A percentile compares a stretch with the other conserved stretches of the same genome.
phyloP scores from a whole-genome alignment of 805 yeast species.

The Myxozyma melibiosi region DNA sequence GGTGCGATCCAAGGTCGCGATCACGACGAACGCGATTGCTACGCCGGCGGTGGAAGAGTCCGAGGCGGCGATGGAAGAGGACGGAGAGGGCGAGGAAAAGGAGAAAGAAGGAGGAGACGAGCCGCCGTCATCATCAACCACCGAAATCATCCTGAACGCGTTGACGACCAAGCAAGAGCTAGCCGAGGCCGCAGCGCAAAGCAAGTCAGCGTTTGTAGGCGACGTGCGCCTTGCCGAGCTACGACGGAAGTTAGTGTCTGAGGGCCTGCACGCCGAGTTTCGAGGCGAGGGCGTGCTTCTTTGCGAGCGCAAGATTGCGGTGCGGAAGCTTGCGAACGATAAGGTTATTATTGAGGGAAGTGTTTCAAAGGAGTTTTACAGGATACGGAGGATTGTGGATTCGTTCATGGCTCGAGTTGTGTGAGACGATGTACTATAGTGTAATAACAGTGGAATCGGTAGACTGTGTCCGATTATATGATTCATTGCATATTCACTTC shows the following conservation, averaged over 20 bases:
- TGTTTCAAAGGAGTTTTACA: constrained; percentile 72
- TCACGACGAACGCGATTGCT: neutral
- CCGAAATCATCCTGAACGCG: constrained; percentile 35
- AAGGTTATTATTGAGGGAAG: constrained; percentile 84
- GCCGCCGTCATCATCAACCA: constrained; percentile 29
- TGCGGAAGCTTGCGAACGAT: constrained; percentile 79
- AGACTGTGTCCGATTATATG: too few relatives aligned
- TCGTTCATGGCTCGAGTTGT: constrained; percentile 38
- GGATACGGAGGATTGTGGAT: constrained; percentile 70
- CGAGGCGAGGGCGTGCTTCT: constrained; percentile 91
- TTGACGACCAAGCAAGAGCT: constrained; percentile 25
- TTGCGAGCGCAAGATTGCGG: constrained; percentile 68
- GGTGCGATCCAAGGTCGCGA: constrained; percentile 63
- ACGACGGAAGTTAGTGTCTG: constrained; percentile 58
- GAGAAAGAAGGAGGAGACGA: too few relatives aligned
- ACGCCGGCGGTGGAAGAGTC: neutral
- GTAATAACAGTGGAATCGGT: neutral
- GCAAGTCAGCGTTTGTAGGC: constrained; percentile 71
- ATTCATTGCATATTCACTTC: too few relatives aligned
- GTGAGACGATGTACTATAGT: neutral
- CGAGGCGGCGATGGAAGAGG: neutral
- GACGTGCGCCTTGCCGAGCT: constrained; percentile 83
- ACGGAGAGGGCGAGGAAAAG: neutral
- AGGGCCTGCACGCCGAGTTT: constrained; percentile 78
- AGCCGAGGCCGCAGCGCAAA: constrained; percentile 6